phyloP scores from a whole-genome alignment of 192 early-diverging fungal genomes.

The Coemansia furcata region DNA sequence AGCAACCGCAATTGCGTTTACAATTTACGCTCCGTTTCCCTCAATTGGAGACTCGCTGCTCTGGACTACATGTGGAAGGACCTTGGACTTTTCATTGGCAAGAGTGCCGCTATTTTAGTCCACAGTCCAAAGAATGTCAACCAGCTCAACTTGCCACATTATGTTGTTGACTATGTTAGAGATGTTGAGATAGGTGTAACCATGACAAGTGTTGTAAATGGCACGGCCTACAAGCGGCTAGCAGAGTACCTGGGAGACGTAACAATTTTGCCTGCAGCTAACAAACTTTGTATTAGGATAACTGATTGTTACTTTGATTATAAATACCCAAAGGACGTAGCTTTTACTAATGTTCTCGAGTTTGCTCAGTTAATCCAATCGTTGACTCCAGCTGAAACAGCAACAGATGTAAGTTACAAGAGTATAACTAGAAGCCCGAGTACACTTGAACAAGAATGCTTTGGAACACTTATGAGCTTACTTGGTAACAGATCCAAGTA shows the following conservation, averaged over 20 bases:
- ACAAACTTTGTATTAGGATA: neutral
- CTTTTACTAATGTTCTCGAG: too few species aligned
- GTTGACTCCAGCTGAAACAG: neutral
- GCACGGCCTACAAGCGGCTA: neutral
- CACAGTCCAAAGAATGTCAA: neutral
- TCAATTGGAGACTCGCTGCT: neutral
- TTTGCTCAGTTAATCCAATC: neutral
- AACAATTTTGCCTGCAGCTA: neutral
- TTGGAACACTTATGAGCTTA: too few species aligned
- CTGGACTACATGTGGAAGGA: neutral
- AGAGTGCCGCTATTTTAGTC: neutral
- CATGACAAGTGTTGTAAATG: neutral
- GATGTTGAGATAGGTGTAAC: neutral
- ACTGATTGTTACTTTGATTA: neutral
- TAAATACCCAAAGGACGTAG: neutral
- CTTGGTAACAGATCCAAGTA: neutral
- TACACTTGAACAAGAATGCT: too few species aligned
- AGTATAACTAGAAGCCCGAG: too few species aligned
- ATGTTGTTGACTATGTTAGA: neutral
- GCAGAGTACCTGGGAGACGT: neutral
- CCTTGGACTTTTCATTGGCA: neutral
- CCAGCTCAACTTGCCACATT: neutral
- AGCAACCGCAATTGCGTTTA: neutral
- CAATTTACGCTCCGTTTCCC: neutral
- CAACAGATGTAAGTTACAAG: too few species aligned